Evolutionary conservation across 495 filamentous ascomycete species (phyloP).

Genomic region (Tuber calosporum): DNA sequence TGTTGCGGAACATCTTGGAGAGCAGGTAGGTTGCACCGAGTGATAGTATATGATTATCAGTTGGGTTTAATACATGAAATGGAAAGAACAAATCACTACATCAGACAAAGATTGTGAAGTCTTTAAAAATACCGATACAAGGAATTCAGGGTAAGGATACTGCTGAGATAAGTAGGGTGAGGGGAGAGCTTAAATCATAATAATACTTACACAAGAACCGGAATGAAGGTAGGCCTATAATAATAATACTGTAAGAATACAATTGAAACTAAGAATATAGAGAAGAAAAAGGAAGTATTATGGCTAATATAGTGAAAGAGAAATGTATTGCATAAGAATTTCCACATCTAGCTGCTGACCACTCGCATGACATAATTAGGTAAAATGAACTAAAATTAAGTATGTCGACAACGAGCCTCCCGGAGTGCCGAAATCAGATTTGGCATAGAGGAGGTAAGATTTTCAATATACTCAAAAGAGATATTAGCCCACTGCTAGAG

Average conservation of each 20-base stretch:
- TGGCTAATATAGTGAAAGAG: too few relatives aligned
- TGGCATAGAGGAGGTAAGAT: background rate
- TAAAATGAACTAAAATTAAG: background rate
- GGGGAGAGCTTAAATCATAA: background rate
- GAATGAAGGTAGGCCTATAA: background rate
- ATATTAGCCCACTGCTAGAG: conserved; percentile 11
- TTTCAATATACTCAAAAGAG: background rate
- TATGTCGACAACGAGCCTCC: background rate
- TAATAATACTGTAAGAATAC: background rate
- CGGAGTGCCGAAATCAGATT: background rate
- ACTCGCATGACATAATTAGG: background rate
- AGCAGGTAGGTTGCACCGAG: background rate
- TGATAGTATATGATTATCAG: background rate
- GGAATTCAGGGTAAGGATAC: too few relatives aligned
- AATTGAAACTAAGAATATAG: background rate
- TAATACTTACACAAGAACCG: background rate
- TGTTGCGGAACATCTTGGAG: background rate
- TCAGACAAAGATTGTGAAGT: too few relatives aligned
- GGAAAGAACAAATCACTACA: too few relatives aligned
- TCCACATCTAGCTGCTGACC: too few relatives aligned
- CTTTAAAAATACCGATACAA: too few relatives aligned
- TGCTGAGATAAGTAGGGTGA: background rate
- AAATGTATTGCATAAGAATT: too few relatives aligned
- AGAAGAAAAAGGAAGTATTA: too few relatives aligned
- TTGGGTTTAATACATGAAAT: background rate